Evolutionary conservation across 257 asterid genomes (phyloP).

Genomic region (Solanum bulbocastanum): DNA sequence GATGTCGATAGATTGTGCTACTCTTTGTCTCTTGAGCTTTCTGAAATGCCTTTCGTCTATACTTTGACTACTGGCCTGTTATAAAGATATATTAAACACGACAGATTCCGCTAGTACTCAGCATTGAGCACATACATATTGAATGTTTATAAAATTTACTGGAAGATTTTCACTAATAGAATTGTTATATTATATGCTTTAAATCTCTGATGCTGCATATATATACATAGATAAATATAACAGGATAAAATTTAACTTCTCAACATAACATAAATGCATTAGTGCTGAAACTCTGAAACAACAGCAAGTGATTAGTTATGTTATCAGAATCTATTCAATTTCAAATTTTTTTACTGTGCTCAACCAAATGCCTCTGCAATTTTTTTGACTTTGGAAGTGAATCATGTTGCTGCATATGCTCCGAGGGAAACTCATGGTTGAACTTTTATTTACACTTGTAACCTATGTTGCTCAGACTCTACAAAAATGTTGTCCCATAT

Average conservation of each 20-base stretch:
- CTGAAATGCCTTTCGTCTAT: not conserved
- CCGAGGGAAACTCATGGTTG: not conserved
- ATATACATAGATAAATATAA: not conserved
- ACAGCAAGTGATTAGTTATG: not conserved
- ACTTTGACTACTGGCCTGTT: not conserved
- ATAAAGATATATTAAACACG: not conserved
- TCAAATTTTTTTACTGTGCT: not conserved
- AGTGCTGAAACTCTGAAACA: not conserved
- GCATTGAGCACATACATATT: not conserved
- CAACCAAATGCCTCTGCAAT: not conserved
- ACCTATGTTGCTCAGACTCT: not conserved
- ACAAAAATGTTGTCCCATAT: not conserved
- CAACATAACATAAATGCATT: not conserved
- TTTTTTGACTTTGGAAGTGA: not conserved
- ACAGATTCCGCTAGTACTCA: not conserved
- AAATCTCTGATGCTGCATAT: not conserved
- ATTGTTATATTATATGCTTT: not conserved
- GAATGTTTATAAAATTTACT: not conserved
- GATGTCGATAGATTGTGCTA: not conserved
- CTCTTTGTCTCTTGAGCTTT: slow-evolving; percentile 9
- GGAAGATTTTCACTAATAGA: not conserved
- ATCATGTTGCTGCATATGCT: not conserved
- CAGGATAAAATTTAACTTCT: not conserved
- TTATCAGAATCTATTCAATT: not conserved
- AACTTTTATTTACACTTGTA: not conserved